Evolutionary conservation across 352 stramenopile genomes (phyloP).

Genomic region (Phytophthora ramorum): DNA sequence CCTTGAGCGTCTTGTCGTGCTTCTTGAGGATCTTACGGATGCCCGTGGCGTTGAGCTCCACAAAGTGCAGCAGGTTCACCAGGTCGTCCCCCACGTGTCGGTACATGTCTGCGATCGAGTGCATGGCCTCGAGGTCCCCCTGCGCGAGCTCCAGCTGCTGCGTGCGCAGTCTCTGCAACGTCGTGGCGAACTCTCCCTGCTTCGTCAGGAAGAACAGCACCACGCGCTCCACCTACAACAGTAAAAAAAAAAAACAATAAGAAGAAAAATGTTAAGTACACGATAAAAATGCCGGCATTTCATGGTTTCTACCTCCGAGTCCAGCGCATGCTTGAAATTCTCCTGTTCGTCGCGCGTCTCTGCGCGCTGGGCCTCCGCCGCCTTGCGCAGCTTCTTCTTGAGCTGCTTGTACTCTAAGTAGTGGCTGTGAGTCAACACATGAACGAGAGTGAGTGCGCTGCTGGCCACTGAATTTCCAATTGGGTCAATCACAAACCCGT

Average conservation of each 20-base stretch:
- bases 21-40: conserved; percentile 93
- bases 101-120: conserved; percentile 67
- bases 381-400: conserved; percentile 87
- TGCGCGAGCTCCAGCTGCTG: conserved; percentile 51
- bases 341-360: conserved; percentile 61
- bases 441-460: neutral
- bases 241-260: neutral
- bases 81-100: conserved; percentile 82
- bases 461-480: neutral
- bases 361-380: conserved; percentile 55
- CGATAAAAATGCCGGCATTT: neutral
- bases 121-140: conserved; percentile 73
- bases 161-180: conserved; percentile 56
- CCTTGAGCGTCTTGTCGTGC: conserved; percentile 87
- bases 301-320: conserved; percentile 50
- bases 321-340: conserved; percentile 75
- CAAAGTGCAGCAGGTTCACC: conserved; percentile 83
- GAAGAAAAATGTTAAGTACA: neutral
- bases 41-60: conserved; percentile 88
- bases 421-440: conserved; percentile 49
- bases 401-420: conserved; percentile 93
- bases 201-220: conserved; percentile 89
- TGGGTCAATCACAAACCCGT: conserved; percentile 41
- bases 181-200: conserved; percentile 84
- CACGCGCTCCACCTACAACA: conserved; percentile 63